phyloP scores from a whole-genome alignment of 257 asterid genomes.

The Solanum lycopersicoides region DNA sequence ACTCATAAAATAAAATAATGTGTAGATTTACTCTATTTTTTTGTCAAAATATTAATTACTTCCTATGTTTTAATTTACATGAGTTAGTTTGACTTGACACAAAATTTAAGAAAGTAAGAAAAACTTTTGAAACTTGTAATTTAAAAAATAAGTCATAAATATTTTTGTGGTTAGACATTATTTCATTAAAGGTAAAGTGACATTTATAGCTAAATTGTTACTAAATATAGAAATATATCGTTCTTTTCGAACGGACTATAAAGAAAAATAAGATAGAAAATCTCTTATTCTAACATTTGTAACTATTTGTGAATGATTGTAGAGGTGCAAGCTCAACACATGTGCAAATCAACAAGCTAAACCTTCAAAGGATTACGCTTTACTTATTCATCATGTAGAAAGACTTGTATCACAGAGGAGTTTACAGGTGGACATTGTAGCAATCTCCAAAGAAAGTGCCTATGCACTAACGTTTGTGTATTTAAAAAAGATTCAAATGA shows the following conservation, averaged over 20 bases:
- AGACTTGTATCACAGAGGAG: neutral
- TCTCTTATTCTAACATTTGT: neutral
- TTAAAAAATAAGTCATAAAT: neutral
- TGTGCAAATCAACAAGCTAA: neutral
- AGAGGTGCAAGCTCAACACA: neutral
- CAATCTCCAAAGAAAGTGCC: too few species aligned
- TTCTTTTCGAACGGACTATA: too few species aligned
- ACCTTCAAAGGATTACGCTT: neutral
- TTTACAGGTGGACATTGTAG: too few species aligned
- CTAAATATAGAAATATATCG: neutral
- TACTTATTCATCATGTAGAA: neutral
- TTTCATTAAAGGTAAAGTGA: too few species aligned
- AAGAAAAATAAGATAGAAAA: too few species aligned
- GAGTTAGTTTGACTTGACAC: neutral
- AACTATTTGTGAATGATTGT: neutral
- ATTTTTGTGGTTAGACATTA: neutral
- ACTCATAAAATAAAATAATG: too few species aligned
- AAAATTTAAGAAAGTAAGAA: neutral
- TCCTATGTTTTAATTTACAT: neutral
- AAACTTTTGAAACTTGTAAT: too few species aligned
- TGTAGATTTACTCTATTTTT: too few species aligned
- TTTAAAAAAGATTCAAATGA: too few species aligned
- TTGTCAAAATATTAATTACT: too few species aligned
- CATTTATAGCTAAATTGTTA: neutral
- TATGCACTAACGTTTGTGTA: too few species aligned